Evolutionary conservation across 129 eudicot species (phyloP), one percentile per base, ranked within the genome.

Genomic region (Artemisia argyi): DNA sequence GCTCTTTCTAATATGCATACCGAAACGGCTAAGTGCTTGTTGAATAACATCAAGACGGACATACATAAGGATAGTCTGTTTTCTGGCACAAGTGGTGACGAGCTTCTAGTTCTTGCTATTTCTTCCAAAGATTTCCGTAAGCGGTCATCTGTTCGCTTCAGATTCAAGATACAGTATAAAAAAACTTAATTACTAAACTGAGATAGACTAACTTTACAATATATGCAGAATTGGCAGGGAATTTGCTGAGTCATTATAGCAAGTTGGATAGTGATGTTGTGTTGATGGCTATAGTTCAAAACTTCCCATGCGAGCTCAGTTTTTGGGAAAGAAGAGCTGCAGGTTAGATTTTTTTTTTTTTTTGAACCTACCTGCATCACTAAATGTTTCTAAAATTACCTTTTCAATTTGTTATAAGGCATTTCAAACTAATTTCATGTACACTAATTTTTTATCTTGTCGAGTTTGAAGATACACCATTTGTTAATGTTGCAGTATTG

Each of bases 41-140:
- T 20, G 22, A 20, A 20, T 20, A 20, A 20, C 22, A 20, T 20
- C 22, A 20, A 20, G 1, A 20, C 22, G 22, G 22, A 20, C 59
- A 50, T 14, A 47, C 68, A 47, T 11, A 49, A 13, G 56, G 28
- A 14, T 58, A n/a, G 28, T 44, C n/a, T 42, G 7, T 47, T 61
- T 51, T 0, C 2, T 3, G 46, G 26, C 24, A 5, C 2, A 12
- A 47, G 49, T 61, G 49, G 46, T 62, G 61, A 28, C 4, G 50
- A 13, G 69, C 69, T 30, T 73, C 13, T 61, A 14, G 14, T 49
- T 16, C 30, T 15, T 73, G 58, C 47, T n/a, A 72, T 60, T 47
- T 47, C 51, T 30, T 61, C 49, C 28, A 60, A 26, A 46, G 49
- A 61, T 24, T 72, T 58, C 18, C 0, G 76, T 72, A 47, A 72